Evolutionary conservation across 164 flowering plant species (phyloP).

Genomic region (Akebia trifoliata): DNA sequence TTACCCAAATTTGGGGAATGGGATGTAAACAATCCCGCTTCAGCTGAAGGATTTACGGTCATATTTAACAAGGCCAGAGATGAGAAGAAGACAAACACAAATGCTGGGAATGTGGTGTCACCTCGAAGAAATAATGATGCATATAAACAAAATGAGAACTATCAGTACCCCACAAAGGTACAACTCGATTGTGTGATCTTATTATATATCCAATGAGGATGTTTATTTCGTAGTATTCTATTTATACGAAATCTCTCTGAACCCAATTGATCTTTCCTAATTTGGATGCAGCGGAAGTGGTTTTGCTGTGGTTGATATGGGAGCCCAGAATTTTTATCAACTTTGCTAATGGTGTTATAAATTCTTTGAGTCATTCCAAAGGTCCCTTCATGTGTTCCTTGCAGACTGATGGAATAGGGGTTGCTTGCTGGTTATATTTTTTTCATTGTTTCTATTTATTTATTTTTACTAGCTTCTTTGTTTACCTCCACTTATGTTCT

Average conservation of each 20-base stretch:
- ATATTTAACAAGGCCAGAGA: conserved; percentile 74
- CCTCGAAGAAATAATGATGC: conserved; percentile 22
- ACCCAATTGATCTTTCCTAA: background rate
- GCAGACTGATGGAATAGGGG: too few relatives aligned
- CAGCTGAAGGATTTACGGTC: conserved; percentile 66
- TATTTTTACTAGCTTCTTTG: too few relatives aligned
- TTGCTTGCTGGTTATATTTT: too few relatives aligned
- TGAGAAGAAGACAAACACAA: conserved; percentile 57
- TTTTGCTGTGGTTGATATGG: conserved; percentile 44
- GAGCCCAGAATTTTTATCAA: background rate
- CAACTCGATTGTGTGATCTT: background rate
- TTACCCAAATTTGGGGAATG: conserved; percentile 80
- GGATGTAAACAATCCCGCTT: conserved; percentile 74
- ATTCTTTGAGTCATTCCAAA: too few relatives aligned
- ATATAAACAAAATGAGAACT: conserved; percentile 14
- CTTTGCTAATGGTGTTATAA: background rate
- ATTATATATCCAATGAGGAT: too few relatives aligned
- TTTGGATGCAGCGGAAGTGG: conserved; percentile 40
- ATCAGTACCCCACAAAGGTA: conserved; percentile 22
- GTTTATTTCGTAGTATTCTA: background rate
- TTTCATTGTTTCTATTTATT: too few relatives aligned
- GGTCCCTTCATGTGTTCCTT: too few relatives aligned
- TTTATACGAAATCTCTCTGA: too few relatives aligned
- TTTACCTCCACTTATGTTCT: too few relatives aligned
- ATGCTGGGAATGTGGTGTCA: conserved; percentile 15